phyloP scores from a whole-genome alignment of 2,329 filamentous ascomycete genomes.

The Fusarium secorum region DNA sequence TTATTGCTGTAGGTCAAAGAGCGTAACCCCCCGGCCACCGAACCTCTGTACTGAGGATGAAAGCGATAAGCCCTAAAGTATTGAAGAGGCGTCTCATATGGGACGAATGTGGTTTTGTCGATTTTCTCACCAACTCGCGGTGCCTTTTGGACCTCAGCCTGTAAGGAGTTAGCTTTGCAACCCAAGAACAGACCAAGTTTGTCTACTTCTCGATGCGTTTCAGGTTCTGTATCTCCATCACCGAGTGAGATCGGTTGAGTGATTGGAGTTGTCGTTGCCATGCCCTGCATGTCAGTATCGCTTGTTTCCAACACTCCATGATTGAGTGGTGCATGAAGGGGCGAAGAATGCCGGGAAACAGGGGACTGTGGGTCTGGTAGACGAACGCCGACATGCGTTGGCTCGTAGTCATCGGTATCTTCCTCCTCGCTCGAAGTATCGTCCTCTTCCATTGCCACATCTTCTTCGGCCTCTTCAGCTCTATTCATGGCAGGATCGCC shows the following conservation, averaged over 20 bases:
- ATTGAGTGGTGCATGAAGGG: slow-evolving; percentile 26
- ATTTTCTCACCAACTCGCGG: slow-evolving; percentile 1
- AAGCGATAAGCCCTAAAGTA: slow-evolving; percentile 90
- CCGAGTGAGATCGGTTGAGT: slow-evolving; percentile 46
- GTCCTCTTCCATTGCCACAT: slow-evolving; percentile 39
- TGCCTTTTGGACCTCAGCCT: slow-evolving; percentile 26
- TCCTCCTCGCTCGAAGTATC: slow-evolving; percentile 31
- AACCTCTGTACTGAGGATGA: slow-evolving; percentile 76
- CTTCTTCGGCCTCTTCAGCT: slow-evolving; percentile 23
- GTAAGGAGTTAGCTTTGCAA: slow-evolving; percentile 29
- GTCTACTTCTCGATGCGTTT: slow-evolving; percentile 55
- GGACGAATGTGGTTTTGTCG: slow-evolving; percentile 47
- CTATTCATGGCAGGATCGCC: not conserved
- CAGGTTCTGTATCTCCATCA: slow-evolving; percentile 35
- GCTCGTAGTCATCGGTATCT: slow-evolving; percentile 63
- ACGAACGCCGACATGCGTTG: slow-evolving; percentile 53
- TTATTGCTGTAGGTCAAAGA: slow-evolving; percentile 94
- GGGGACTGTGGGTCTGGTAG: slow-evolving; percentile 17
- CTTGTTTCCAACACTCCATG: slow-evolving; percentile 38
- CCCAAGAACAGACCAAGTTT: slow-evolving; percentile 36
- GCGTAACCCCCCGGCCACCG: slow-evolving; percentile 78
- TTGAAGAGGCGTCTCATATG: slow-evolving; percentile 85
- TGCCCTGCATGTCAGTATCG: slow-evolving; percentile 40
- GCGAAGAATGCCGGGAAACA: not conserved
- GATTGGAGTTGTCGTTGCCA: slow-evolving; percentile 32